Evolutionary conservation across 495 filamentous ascomycete species (phyloP).

Genomic region (Lasiosphaeriaceae sp.): DNA sequence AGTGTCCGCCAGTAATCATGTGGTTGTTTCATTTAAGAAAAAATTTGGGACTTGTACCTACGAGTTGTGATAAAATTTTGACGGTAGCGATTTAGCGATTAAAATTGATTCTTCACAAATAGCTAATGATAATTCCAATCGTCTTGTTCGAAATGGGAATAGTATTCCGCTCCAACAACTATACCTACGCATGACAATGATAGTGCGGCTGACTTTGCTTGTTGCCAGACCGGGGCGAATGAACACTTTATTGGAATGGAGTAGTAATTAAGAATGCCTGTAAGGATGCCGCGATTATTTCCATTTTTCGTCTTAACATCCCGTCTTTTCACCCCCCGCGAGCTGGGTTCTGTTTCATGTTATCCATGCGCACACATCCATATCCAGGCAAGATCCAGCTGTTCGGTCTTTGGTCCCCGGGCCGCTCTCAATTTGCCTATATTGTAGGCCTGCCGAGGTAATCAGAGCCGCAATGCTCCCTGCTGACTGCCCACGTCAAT

Average conservation of each 20-base stretch:
- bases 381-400: background rate
- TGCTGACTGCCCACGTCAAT: background rate
- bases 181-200: background rate
- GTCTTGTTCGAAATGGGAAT: no score
- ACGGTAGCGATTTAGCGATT: no score
- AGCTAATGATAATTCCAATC: no score
- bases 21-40: no score
- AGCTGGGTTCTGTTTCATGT: constrained; percentile 14
- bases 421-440: constrained; percentile 12
- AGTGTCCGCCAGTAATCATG: no score
- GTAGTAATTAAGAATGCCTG: background rate
- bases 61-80: no score
- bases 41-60: no score
- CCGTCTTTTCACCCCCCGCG: background rate
- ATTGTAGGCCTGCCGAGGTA: constrained; percentile 3
- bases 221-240: background rate
- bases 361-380: background rate
- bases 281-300: background rate
- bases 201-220: background rate
- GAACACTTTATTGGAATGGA: no score
- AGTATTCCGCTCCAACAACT: no score
- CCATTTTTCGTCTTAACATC: background rate
- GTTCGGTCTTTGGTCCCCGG: constrained; percentile 5
- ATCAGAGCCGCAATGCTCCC: constrained; percentile 23
- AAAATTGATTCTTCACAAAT: no score